phyloP scores from a whole-genome alignment of 1,284 basidiomycete genomes.

The Pyrrhoderma lamaoense region DNA sequence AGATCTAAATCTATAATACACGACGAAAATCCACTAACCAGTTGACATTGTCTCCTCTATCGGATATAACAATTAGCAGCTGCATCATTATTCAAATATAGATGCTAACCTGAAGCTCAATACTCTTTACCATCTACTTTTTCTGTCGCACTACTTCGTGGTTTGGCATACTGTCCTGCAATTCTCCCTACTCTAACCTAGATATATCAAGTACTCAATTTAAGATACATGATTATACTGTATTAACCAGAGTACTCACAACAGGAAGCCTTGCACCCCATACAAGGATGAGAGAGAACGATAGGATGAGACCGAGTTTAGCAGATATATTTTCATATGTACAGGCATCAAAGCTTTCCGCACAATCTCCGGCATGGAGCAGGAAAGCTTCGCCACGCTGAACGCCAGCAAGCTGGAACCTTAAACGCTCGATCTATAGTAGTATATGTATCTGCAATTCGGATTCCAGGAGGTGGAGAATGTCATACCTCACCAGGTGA shows the following conservation, averaged over 20 bases:
- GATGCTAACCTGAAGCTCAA: constrained; percentile 69
- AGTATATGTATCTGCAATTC: background rate
- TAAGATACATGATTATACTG: background rate
- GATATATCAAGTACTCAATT: background rate
- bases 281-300: constrained; percentile 91
- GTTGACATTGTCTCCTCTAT: constrained; percentile 93
- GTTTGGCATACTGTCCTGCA: constrained; percentile 96
- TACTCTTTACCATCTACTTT: constrained; percentile 59
- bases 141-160: constrained; percentile 83
- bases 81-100: constrained; percentile 6
- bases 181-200: constrained; percentile 85
- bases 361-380: constrained; percentile 95
- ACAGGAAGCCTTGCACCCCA: constrained; percentile 92
- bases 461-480: background rate
- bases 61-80: background rate
- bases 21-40: constrained; percentile 54
- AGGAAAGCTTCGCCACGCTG: constrained; percentile 89
- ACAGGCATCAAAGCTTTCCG: constrained; percentile 89
- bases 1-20: too few relatives aligned
- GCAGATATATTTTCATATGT: constrained; percentile 91
- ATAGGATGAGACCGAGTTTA: constrained; percentile 90
- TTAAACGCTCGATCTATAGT: constrained; percentile 78
- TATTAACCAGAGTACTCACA: constrained; percentile 32
- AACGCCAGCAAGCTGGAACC: constrained; percentile 73
- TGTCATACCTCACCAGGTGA: constrained; percentile 75